Evolutionary conservation across 495 filamentous ascomycete species (phyloP), one percentile per base, ranked within the genome.

Genomic region (Melanomma pulvis-pyrius): DNA sequence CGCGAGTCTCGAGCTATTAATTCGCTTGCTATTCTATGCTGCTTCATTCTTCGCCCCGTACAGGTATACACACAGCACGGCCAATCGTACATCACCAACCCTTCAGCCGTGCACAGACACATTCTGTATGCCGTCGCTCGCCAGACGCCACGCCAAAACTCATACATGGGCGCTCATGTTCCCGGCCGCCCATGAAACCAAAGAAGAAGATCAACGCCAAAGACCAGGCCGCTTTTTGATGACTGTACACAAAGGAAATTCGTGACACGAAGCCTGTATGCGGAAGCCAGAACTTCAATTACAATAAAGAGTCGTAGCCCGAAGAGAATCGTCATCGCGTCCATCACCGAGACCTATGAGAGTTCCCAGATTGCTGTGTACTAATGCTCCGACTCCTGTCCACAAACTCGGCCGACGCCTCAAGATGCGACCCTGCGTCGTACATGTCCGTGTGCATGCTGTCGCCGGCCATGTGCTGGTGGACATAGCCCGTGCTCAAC

Each of bases 401-500:
- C 21, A 75, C 69, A 34, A 75, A 39, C 57, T 75, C 73, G 4
- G 73, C 73, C 13, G 64, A 57, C 11, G 69, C 73, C 24, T 71
- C 73, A n/a, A 69, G 56, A 58, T 74, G 68, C 19, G 51, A 57
- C 17, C 60, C 53, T 19, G 49, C 34, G 34, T 58, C 54, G 47
- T 55, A 61, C 9, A 29, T 17, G 11, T 61, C 56, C 7, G 61
- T 68, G 6, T 82, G 81, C 49, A 87, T 84, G 53, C 84, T 82
- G 53, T 86, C 85, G 36, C 76, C 78, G 0, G 84, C 82, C 34
- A 83, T 79, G 65, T 90, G 87, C 29, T 91, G 87, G 36, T 88
- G 80, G n/a, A 93, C 91, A 68, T 86, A 88, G 0, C 91, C 90
- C 70, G 88, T 81, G 70, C 82, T 90, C 2, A 88, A 83, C 2